Conservation (phyloP, 202 grass and related monocot genomes). For the Zizania palustris region DNA sequence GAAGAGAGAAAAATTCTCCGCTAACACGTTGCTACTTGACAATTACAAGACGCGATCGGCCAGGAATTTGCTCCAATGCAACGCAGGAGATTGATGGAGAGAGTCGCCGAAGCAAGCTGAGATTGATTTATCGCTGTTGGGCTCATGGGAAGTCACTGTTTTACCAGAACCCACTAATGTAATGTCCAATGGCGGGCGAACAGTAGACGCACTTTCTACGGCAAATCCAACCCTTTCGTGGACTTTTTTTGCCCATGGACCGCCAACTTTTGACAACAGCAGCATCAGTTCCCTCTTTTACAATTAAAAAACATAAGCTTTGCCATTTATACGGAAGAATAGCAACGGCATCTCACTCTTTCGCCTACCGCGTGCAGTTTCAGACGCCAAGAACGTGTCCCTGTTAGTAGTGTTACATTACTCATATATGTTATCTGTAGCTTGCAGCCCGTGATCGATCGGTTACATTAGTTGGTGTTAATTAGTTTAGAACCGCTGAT, state of each 20-base stretch:
- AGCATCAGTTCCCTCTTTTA: neutral
- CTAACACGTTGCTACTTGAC: neutral
- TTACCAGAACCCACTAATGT: slow-evolving; percentile 38
- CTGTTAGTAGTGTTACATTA: slow-evolving; percentile 13
- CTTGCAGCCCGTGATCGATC: neutral
- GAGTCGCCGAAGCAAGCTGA: neutral
- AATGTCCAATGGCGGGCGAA: too few species aligned
- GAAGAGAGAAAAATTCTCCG: too few species aligned
- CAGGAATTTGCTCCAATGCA: neutral
- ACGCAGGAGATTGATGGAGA: neutral
- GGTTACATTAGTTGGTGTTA: slow-evolving; percentile 5
- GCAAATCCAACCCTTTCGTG: neutral
- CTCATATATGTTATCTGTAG: neutral
- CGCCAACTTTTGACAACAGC: slow-evolving; percentile 16
- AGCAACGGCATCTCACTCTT: neutral
- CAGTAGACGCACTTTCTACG: slow-evolving; percentile 6
- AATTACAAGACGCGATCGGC: neutral
- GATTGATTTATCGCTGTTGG: neutral
- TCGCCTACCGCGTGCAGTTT: neutral
- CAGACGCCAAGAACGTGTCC: neutral
- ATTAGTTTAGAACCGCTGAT: neutral
- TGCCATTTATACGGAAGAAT: slow-evolving; percentile 10
- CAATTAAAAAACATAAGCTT: neutral
- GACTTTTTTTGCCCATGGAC: slow-evolving; percentile 19
- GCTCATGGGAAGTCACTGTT: neutral